Evolutionary conservation across 1,284 basidiomycete species (phyloP), one percentile per base, ranked within the genome.

Genomic region (Inonotus hispidus): DNA sequence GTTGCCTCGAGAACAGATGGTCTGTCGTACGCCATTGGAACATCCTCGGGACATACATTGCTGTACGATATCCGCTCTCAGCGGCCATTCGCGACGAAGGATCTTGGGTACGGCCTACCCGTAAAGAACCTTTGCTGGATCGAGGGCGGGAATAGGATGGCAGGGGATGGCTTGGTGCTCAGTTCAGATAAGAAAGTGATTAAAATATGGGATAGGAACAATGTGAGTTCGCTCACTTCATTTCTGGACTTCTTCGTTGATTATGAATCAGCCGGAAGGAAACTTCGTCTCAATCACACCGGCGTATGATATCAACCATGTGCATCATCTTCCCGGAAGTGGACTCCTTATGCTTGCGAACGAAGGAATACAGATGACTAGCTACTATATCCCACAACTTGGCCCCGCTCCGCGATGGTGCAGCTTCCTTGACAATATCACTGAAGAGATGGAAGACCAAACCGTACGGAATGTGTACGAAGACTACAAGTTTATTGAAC

Each of bases 371-470:
- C 89, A 92, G 65, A 91, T 98, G 87, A 89, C 85, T 25, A 86
- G 88, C 3, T 96, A 92, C 74, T 99, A 95, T 71, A 88, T 99
- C 47, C 97, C 96, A 16, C 92, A 96, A 67, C 83, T 99, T 4
- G 97, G 97, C 0, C 95, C 95, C 2, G 97, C 97, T 13, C 96
- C 97, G 0, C 84, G 86, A 67, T 99, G 97, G 97, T 95, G 93
- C 55, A 89, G 87, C 70, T 99, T 98, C 86, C 83, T 99, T 62
- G 97, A 99, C 76, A 94, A 93, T 68, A 89, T 99, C 70, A 99
- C 97, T 0, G 97, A 99, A 72, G 95, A 98, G 72, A 89, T 98
- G 85, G 95, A 95, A 69, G 91, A 93, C 69, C 89, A 92, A 70
- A 83, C 85, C 0, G 78, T 78, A n/a, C 82, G 87, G 41, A 85